Base-by-base conservation (phyloP, 2,329 filamentous ascomycete genomes). In the Fusarium sp. region DNA sequence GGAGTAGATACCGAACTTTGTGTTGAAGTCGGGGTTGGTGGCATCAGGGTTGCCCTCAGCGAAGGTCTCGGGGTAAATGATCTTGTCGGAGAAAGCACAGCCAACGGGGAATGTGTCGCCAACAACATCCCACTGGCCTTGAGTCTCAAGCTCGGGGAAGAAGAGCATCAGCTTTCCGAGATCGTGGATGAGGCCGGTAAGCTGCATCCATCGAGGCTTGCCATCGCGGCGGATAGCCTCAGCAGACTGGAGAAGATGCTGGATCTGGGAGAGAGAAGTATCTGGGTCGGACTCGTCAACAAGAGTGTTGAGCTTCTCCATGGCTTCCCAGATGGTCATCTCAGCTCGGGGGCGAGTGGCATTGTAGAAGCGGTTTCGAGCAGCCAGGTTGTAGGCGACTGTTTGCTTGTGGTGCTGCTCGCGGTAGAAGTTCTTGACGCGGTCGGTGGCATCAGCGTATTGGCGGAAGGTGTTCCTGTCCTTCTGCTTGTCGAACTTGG, bases 241-340 rank as follows among this genome's bases (percentile, higher is more conserved):
- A 53, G 94, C 94, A 19, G 91, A 90, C 79, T 97, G 94, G 17
- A 97, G 87, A 30, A 97, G 86, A 79, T 97, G 94, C 80, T 96
- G 91, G 76, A 97, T 96, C 82, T 97, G 94, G 28, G 89, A 91
- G 66, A 97, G 89, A 47, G 87, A 89, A 45, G 94, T 97, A 81
- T 97, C 93, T 2, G 94, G 94, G 82, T 97, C 94, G 20, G 90
- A 94, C 80, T 96, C 92, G 81, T 97, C 94, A 78, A 97, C 92
- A 52, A 97, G 86, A 0, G 91, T 93, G 85, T 97, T 93, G 75
- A 97, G 90, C 80, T 93, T 94, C 86, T 96, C 92, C 81, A 97
- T 96, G 20, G 94, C 94, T 78, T 96, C 85, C 94, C 93, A 97
- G 77, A 97, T 86, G 65, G 90, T 91, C 92, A 97, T 93, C 78